Base-by-base conservation (phyloP, 495 filamentous ascomycete genomes). In the Cladorrhinum samala region DNA sequence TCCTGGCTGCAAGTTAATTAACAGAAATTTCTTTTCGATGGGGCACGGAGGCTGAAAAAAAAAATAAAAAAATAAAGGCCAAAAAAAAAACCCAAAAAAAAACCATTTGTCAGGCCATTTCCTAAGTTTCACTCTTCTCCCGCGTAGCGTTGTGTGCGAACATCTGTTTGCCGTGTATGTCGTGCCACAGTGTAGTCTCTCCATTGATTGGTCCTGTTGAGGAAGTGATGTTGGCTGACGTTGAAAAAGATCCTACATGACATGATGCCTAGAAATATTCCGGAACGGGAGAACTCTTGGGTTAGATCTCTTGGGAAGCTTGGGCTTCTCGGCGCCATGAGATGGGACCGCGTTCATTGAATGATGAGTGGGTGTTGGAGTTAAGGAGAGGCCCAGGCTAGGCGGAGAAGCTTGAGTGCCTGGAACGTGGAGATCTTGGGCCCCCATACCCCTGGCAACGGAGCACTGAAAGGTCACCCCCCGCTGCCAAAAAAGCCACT, bases 361-460 rank as follows among this genome's bases (percentile, higher is more conserved):
- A 14, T 14, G 17, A 17, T 14, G 17, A n/a, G n/a, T 18, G 5
- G 39, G 11, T 46, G 42, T 46, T 14, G 20, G 44, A 30, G 23
- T n/a, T n/a, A 21, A 14, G 23, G 24, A 47, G 45, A 47, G 45
- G 45, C 45, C 45, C 27, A 47, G 45, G 2, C 45, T 47, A 23
- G 45, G 45, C 45, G 11, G 24, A 14, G 45, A 47, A 47, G 45
- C 45, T 47, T 47, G 14, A 23, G 45, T 33, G 23, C 45, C 24
- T 7, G 24, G 30, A 23, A 47, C 24, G 21, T 47, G 20, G 20
- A 47, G 21, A 16, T 41, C 39, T 41, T 18, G 39, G 39, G 13
- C n/a, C n/a, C n/a, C n/a, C n/a, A n/a, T n/a, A n/a, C n/a, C n/a
- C n/a, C n/a, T n/a, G n/a, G n/a, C n/a, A n/a, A n/a, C n/a, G n/a